Evolutionary conservation across 2,329 filamentous ascomycete genomes (phyloP).

Genomic region (Pseudopyricularia javanii): DNA sequence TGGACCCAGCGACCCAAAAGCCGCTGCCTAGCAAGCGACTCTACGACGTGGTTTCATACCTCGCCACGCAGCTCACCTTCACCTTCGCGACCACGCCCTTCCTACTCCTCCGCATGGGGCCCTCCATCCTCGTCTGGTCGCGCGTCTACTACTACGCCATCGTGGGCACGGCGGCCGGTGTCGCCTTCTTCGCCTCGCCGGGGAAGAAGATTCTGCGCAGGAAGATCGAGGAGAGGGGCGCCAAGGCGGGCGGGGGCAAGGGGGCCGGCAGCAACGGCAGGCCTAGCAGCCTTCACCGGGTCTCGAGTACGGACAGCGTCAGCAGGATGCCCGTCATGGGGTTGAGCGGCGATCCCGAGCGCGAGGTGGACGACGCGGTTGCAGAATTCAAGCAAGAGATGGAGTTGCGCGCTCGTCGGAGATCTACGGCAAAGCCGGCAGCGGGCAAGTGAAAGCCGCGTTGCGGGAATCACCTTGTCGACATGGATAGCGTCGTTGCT

Average conservation of each 20-base stretch:
- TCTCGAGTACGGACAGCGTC: conserved; percentile 44
- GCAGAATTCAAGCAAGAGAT: conserved; percentile 64
- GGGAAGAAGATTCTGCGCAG: conserved; percentile 50
- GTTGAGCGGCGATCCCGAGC: conserved; percentile 62
- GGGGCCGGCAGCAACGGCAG: conserved; percentile 7
- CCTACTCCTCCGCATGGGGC: conserved; percentile 61
- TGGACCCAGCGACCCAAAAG: conserved; percentile 60
- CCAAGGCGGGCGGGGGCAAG: conserved; percentile 18
- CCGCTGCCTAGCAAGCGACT: conserved; percentile 64
- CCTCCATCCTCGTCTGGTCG: conserved; percentile 65
- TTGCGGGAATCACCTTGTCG: background rate
- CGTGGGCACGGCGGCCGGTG: conserved; percentile 49
- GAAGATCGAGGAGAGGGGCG: conserved; percentile 44
- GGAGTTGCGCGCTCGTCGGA: conserved; percentile 22
- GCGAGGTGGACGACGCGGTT: conserved; percentile 67
- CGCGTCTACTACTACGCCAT: conserved; percentile 83
- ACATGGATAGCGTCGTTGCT: too few species aligned
- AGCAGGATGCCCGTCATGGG: conserved; percentile 56
- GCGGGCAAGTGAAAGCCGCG: background rate
- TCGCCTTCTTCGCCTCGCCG: conserved; percentile 70
- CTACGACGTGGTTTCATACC: conserved; percentile 52
- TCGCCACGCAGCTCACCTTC: conserved; percentile 29
- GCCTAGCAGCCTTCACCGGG: too few species aligned
- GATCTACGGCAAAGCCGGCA: background rate
- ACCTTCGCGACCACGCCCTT: conserved; percentile 78